Evolutionary conservation across 768 basidiomycete genomes (phyloP), one percentile per base, ranked within the genome.

Genomic region (Candolleomyces eurysporus): DNA sequence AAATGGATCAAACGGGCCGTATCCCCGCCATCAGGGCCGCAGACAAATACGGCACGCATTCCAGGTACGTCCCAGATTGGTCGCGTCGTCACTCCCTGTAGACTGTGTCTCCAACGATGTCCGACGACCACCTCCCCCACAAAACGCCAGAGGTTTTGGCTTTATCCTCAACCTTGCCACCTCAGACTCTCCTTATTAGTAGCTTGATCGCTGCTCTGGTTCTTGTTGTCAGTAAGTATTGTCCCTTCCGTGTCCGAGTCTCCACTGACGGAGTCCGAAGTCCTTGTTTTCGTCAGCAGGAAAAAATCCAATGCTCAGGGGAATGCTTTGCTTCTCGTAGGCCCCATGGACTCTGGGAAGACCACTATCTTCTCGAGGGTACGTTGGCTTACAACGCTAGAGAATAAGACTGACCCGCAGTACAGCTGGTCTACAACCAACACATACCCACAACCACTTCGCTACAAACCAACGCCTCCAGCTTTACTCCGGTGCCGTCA

Each of bases 271-370:
- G 55, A 40, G 53, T 32, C 26, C 55, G 3, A 32, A 85, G 83
- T 80, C 67, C 72, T 83, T 36, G 59, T 82, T 13, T 67, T 84
- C 40, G 72, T 83, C 21, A 76, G 70, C 49, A 75, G 74, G 63
- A 75, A 76, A 57, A 84, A 75, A 66, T 76, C 82, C 7, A 75
- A 71, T 48, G 72, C 81, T 1, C 76, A 73, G 69, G 86, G 88
- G 26, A 84, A 82, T 69, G 75, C 82, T n/a, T 68, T 94, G n/a
- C 72, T 94, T 4, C 76, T 94, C n/a, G 81, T 90, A 3, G 92
- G 92, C 2, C 78, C 87, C 43, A 80, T 87, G 6, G 90, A 92
- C 72, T 84, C 85, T 1, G 92, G 92, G 51, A 94, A 94, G 76
- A 94, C 92, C 1, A 80, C 91, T 19, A 85, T 94, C 43, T 69